A percentile compares a stretch with the other conserved stretches of the same genome.
Evolutionary conservation across 1,284 basidiomycete genomes (phyloP).

Genomic region (Vanrija sp.): DNA sequence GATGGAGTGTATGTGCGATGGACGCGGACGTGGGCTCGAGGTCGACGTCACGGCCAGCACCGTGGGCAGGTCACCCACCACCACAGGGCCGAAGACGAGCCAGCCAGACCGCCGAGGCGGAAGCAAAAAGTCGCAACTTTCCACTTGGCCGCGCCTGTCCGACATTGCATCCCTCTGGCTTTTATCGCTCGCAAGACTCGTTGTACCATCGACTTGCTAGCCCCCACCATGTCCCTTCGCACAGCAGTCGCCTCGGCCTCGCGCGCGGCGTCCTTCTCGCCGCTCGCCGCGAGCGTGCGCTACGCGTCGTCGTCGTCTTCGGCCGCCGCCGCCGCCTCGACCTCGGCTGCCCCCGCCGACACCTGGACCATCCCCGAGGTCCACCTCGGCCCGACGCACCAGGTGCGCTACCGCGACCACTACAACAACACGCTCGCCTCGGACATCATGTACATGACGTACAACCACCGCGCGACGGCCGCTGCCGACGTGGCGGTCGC

Average conservation of each 20-base stretch:
- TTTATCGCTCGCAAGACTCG: too few species aligned
- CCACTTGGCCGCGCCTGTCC: neutral
- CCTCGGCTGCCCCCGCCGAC: conserved; percentile 4
- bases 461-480: conserved; percentile 60
- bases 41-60: too few species aligned
- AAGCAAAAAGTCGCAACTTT: too few species aligned
- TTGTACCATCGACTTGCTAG: neutral
- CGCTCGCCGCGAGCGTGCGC: neutral
- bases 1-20: neutral
- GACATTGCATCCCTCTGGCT: neutral
- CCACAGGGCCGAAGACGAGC: too few species aligned
- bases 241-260: conserved; percentile 14
- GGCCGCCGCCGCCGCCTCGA: neutral
- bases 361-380: conserved; percentile 35
- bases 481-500: conserved; percentile 7
- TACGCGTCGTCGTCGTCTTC: conserved; percentile 9
- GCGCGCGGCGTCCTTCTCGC: conserved; percentile 1
- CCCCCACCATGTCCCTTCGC: conserved; percentile 14
- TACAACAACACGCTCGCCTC: conserved; percentile 78
- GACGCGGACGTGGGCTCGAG: neutral
- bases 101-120: too few species aligned
- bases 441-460: conserved; percentile 93
- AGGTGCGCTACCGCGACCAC: conserved; percentile 75
- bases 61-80: too few species aligned
- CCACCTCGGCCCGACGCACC: conserved; percentile 58